Base-by-base conservation (phyloP, 2,329 filamentous ascomycete species). In the Aspergillus piperis region DNA sequence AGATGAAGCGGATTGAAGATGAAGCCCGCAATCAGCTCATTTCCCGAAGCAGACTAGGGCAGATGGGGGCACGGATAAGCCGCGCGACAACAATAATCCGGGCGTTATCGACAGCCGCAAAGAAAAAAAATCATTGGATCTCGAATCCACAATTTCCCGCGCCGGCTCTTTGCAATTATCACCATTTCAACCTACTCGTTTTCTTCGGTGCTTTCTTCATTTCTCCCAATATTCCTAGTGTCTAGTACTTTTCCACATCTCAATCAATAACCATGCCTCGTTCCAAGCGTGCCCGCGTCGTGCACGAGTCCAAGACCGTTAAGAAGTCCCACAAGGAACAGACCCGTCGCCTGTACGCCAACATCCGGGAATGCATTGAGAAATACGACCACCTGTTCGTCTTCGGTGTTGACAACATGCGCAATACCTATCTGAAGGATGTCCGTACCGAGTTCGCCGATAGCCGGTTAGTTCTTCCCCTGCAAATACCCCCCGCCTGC, bases 371-470 rank as follows among this genome's bases (percentile, higher is more conserved):
- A 75, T 88, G 88, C 72, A 84, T 96, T 62, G 89, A 92, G 74
- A 82, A 91, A 73, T 96, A 94, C 83, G 86, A 92, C 78, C 88
- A 94, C 83, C 90, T 94, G 81, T 96, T 96, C 80, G 91, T 97
- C 75, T 96, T 99, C 77, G 86, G 86, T 72, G 89, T 99, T 69
- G 91, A 96, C 75, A 97, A 98, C 83, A 96, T 96, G 92, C 92
- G 95, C 77, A 99, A 99, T 82, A 96, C 89, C 70, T 93, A 96
- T 78, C 82, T 98, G 72, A 96, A 97, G 82, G 88, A 92, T 71
- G 91, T 98, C 69, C 88, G 94, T 69, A 86, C 88, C 67, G 90
- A 96, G 71, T 88, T 97, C 69, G 83, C 84, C 53, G 92, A 97
- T 81, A 90, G 90, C 82, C 87, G 90, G 91, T 95, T 81, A 68